Percentiles rank a stretch among this genome's conserved stretches.
These are phyloP conservation scores for Orbilia javanica DNA, from an alignment of 2,329 filamentous ascomycete species.

Conservation along the genomic window DNA sequence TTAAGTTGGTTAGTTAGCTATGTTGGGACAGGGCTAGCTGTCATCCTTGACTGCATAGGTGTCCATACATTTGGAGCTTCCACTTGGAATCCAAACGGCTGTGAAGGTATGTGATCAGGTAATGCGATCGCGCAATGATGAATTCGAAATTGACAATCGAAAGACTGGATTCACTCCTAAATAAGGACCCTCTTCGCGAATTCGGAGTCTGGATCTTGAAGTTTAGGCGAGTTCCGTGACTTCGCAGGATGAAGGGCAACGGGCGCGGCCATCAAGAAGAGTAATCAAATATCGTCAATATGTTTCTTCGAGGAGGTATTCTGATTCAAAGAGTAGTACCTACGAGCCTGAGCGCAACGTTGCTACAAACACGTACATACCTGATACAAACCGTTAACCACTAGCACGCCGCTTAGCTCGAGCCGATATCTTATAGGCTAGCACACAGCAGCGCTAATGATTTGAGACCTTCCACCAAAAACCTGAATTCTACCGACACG, in stretches of 20 bases:
- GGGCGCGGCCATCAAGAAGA: not conserved
- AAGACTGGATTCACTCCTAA: not conserved
- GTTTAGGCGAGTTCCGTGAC: conserved; percentile 10
- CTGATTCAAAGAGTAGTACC: not conserved
- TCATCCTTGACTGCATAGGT: not conserved
- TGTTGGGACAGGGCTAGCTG: not conserved
- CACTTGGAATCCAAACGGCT: not conserved
- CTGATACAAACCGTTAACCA: not conserved
- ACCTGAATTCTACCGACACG: not conserved
- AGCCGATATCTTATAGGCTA: not conserved
- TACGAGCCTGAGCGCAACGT: no score
- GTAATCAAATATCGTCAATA: not conserved
- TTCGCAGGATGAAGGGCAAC: not conserved
- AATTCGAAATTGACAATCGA: not conserved
- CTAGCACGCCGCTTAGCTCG: not conserved
- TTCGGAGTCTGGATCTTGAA: not conserved
- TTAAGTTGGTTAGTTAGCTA: not conserved
- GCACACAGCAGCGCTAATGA: no score
- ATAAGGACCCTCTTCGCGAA: no score
- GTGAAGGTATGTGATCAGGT: conserved; percentile 30
- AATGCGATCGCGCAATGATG: conserved; percentile 39
- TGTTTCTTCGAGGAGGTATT: not conserved
- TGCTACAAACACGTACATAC: not conserved
- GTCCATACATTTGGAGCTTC: not conserved
- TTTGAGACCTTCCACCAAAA: not conserved